Conservation (phyloP, 2,329 filamentous ascomycete genomes). For the Neoscytalidium dimidiatum region DNA sequence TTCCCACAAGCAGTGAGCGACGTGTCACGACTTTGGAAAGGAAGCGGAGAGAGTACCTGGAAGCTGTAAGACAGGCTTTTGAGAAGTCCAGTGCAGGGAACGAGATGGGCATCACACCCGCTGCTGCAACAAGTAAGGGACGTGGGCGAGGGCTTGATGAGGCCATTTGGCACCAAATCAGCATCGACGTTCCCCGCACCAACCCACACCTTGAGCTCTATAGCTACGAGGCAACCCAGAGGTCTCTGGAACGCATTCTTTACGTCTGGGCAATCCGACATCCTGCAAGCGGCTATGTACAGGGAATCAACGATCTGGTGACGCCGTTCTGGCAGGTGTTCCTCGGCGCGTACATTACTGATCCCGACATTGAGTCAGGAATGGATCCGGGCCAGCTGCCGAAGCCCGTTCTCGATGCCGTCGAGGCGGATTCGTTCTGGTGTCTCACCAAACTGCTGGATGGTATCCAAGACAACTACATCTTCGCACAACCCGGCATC, state of each 20-base stretch:
- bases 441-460: constrained; percentile 97
- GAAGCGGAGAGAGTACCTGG: constrained; percentile 94
- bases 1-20: constrained; percentile 94
- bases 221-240: constrained; percentile 91
- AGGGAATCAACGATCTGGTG: constrained; percentile 97
- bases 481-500: constrained; percentile 95
- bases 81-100: constrained; percentile 60
- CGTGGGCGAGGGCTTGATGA: constrained; percentile 82
- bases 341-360: constrained; percentile 90
- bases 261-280: constrained; percentile 98
- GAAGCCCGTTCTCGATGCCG: constrained; percentile 86
- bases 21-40: constrained; percentile 86
- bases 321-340: constrained; percentile 99
- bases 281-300: constrained; percentile 95
- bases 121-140: constrained; percentile 51
- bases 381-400: constrained; percentile 98
- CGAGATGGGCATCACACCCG: constrained; percentile 40
- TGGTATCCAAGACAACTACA: constrained; percentile 98
- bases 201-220: constrained; percentile 96
- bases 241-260: constrained; percentile 89
- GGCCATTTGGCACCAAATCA: constrained; percentile 99
- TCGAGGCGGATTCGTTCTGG: constrained; percentile 98
- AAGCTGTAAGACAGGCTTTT: constrained; percentile 76
- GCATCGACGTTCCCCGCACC: constrained; percentile 94
- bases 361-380: constrained; percentile 84